Evolutionary conservation across 768 basidiomycete genomes (phyloP).

Genomic region (Psilocybe sp.): DNA sequence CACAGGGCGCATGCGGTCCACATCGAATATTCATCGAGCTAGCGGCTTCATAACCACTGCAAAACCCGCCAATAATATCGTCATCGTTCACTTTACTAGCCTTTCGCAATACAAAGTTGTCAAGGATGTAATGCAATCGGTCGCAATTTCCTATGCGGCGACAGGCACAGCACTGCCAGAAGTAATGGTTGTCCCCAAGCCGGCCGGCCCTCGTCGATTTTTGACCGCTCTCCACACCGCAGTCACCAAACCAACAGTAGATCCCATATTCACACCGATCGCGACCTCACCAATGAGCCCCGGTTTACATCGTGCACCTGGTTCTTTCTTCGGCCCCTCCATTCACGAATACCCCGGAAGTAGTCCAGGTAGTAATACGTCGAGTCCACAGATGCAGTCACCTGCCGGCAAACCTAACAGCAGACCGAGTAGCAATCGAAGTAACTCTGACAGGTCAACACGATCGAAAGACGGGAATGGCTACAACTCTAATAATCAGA

Average conservation of each 20-base stretch:
- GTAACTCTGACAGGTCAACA: slow-evolving; percentile 62
- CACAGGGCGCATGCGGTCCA: slow-evolving; percentile 76
- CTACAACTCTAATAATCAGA: slow-evolving; percentile 21
- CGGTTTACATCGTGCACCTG: slow-evolving; percentile 39
- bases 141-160: slow-evolving; percentile 45
- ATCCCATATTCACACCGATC: slow-evolving; percentile 92
- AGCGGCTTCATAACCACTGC: slow-evolving; percentile 32
- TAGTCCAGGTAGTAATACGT: background rate
- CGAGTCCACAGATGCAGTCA: slow-evolving; percentile 11
- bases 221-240: slow-evolving; percentile 92
- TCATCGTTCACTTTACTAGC: slow-evolving; percentile 90
- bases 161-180: slow-evolving; percentile 64
- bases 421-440: slow-evolving; percentile 51
- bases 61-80: slow-evolving; percentile 32
- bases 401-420: slow-evolving; percentile 24
- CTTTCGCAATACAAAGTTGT: slow-evolving; percentile 85
- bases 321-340: slow-evolving; percentile 40
- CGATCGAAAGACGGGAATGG: slow-evolving; percentile 46
- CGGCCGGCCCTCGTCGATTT: slow-evolving; percentile 91
- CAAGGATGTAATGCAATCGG: slow-evolving; percentile 79
- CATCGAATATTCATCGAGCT: slow-evolving; percentile 70
- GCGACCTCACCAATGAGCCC: slow-evolving; percentile 88
- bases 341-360: slow-evolving; percentile 8
- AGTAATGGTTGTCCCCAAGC: slow-evolving; percentile 96
- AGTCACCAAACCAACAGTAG: slow-evolving; percentile 79